Evolutionary conservation across 306 rosid genomes (phyloP), one percentile per base, ranked within the genome.

Genomic region (Cucurbita pepo): DNA sequence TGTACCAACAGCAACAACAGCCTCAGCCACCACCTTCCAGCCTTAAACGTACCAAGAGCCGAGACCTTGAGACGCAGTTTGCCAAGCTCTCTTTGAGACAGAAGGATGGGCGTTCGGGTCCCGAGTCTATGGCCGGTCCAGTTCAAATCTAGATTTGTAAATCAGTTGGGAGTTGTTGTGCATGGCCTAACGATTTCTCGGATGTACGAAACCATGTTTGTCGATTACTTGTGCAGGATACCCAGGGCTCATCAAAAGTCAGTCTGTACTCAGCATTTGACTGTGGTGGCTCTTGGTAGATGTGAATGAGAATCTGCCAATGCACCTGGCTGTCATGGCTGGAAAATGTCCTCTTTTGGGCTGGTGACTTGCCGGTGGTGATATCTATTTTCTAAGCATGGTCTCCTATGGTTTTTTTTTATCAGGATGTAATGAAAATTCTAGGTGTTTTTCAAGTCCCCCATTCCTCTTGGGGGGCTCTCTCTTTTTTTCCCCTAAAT

Each of bases 1-100:
- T 78, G 37, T 77, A 82, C 41, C 82, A 69, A 13, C 82, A 84
- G 10, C 77, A 83, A 69, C 77, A 75, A 10, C 60, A 74, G 34
- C 34, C 34, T 2, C 72, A 75, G 56, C 51, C 21, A 6, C 88
- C 93, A 79, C 84, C 97, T 69, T 80, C 86, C 10, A 82, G 95
- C 84, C 92, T 85, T 53, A 86, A 90, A 77, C 95, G 97, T 81
- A 71, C 85, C 36, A 91, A 84, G 79, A 91, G 99, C 95, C 83
- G 88, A 79, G 99, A 95, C 88, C 91, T 91, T 3, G 97, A 95
- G 55, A 89, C 90, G 56, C 99, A 95, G 78, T 84, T 95, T 75
- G 84, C 95, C 34, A 91, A 85, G 76, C 96, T 95, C 44, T 86
- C 97, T 62, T 76, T 95, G 85, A 89, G 85, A 83, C 92, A 89